Evolutionary conservation across 371 early-diverging fungal species (phyloP).

Genomic region (Syncephalastrum racemosum): DNA sequence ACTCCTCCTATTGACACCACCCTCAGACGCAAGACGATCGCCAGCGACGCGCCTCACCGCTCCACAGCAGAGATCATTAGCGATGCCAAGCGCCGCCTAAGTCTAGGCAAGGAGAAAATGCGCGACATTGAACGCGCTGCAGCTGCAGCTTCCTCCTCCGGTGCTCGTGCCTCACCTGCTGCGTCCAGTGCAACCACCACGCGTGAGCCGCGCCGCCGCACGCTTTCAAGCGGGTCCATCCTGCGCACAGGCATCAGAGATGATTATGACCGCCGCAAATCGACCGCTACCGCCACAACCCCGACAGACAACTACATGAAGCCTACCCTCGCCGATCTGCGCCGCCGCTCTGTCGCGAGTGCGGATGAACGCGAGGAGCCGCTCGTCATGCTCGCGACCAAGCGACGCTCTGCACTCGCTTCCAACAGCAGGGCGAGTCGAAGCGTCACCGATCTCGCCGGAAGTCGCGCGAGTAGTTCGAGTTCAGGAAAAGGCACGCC

Average conservation of each 20-base stretch:
- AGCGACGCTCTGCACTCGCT: conserved; percentile 18
- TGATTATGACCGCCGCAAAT: conserved; percentile 18
- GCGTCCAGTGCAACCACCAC: neutral
- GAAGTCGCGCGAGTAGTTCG: conserved; percentile 13
- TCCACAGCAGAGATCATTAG: conserved; percentile 14
- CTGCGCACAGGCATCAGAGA: conserved; percentile 10
- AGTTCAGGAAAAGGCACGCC: conserved; percentile 11
- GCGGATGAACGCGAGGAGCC: conserved; percentile 17
- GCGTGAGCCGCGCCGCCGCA: conserved; percentile 27
- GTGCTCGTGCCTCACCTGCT: neutral
- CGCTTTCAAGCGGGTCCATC: conserved; percentile 30
- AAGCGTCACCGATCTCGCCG: conserved; percentile 11
- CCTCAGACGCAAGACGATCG: conserved; percentile 2
- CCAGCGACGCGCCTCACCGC: conserved; percentile 7
- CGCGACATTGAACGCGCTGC: conserved; percentile 19
- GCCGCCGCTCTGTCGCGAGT: conserved; percentile 26
- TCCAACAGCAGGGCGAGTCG: conserved; percentile 5
- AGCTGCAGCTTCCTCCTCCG: neutral
- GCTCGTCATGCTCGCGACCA: conserved; percentile 15
- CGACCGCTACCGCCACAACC: conserved; percentile 11
- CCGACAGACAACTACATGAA: conserved; percentile 25
- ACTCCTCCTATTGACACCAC: conserved; percentile 15
- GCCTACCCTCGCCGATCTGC: conserved; percentile 28
- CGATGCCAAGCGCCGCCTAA: conserved; percentile 26
- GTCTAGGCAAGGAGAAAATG: conserved; percentile 32